A percentile compares a stretch with the other conserved stretches of the same genome.
These are phyloP conservation scores for Claviceps pazoutovae DNA, from an alignment of 2,329 filamentous ascomycete genomes.

Conservation along the genomic window DNA sequence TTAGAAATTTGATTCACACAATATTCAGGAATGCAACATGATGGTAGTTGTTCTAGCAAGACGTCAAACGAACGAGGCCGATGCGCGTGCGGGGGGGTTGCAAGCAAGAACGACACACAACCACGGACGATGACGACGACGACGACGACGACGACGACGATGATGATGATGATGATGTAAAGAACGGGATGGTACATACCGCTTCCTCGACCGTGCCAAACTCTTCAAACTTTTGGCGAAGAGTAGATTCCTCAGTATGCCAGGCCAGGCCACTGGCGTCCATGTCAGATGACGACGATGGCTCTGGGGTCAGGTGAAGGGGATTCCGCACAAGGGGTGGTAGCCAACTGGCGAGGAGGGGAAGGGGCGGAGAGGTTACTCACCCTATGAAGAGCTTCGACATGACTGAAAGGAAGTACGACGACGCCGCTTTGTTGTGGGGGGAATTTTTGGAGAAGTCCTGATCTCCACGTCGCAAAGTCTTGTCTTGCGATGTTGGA, in stretches of 20 bases:
- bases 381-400: slow-evolving; percentile 93
- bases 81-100: not conserved
- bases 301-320: too few relatives aligned
- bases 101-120: not conserved
- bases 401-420: slow-evolving; percentile 38
- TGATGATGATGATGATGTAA: not conserved
- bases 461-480: not conserved
- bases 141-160: not conserved
- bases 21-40: slow-evolving; percentile 1
- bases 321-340: not conserved
- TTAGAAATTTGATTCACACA: slow-evolving; percentile 10
- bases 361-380: slow-evolving; percentile 19
- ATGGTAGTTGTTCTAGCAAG: not conserved
- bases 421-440: not conserved
- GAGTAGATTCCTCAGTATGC: slow-evolving; percentile 84
- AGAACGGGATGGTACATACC: slow-evolving; percentile 42
- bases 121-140: not conserved
- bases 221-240: slow-evolving; percentile 84
- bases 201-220: slow-evolving; percentile 89
- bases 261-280: slow-evolving; percentile 74
- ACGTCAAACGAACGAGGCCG: not conserved
- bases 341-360: not conserved
- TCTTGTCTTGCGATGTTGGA: not conserved
- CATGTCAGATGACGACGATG: slow-evolving; percentile 8
- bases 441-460: not conserved